Evolutionary conservation across 257 asterid species (phyloP).

Genomic region (Nicotiana otophora): DNA sequence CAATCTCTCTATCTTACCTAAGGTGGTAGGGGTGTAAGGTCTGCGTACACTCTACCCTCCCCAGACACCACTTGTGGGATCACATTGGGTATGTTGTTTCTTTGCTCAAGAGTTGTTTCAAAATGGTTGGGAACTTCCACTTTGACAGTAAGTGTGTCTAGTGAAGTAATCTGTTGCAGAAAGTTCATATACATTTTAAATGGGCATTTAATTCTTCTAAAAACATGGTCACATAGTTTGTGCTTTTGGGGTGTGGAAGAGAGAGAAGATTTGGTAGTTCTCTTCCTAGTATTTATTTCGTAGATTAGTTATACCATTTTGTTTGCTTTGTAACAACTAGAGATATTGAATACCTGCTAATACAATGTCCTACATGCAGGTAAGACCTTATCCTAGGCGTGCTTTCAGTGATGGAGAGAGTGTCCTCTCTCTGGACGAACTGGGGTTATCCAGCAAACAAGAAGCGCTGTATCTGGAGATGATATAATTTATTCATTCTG

Average conservation of each 20-base stretch:
- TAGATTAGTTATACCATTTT: neutral
- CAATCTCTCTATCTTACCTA: too few relatives aligned
- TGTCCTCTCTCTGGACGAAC: conserved; percentile 47
- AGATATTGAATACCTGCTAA: neutral
- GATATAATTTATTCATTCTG: conserved; percentile 33
- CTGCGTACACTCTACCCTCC: too few relatives aligned
- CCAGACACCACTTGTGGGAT: too few relatives aligned
- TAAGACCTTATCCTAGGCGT: conserved; percentile 85
- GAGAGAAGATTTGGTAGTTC: neutral
- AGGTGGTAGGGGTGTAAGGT: too few relatives aligned
- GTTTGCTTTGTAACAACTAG: neutral
- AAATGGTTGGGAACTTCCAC: neutral
- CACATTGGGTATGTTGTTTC: neutral
- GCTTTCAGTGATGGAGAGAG: conserved; percentile 77
- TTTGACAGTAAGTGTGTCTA: neutral
- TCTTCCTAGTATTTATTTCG: neutral
- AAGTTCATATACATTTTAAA: neutral
- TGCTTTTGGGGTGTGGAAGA: neutral
- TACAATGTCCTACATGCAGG: conserved; percentile 35
- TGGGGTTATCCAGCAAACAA: conserved; percentile 93
- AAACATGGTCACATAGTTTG: too few relatives aligned
- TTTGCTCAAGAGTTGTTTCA: neutral
- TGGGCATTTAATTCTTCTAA: too few relatives aligned
- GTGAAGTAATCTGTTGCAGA: neutral
- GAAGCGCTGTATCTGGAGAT: conserved; percentile 91